These are phyloP conservation scores for Penicillium hordei DNA, from an alignment of 2,329 filamentous ascomycete species.

Conservation along the genomic window DNA sequence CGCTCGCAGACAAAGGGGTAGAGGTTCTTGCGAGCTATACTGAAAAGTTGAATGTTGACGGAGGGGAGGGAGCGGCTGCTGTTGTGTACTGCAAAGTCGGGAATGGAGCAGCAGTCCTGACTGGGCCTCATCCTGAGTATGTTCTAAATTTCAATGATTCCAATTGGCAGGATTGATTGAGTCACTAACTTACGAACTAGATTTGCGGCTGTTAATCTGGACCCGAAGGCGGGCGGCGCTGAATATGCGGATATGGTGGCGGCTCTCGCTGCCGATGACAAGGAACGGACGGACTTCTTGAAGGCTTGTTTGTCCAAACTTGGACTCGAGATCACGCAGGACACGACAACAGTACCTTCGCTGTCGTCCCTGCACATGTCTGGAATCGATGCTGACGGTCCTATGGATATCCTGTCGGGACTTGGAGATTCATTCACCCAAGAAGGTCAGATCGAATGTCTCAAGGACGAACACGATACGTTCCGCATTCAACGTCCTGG, in stretches of 20 bases:
- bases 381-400: constrained; percentile 61
- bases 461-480: constrained; percentile 77
- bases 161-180: constrained; percentile 8
- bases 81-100: constrained; percentile 81
- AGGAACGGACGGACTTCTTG: constrained; percentile 69
- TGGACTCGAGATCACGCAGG: constrained; percentile 73
- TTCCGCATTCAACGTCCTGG: constrained; percentile 74
- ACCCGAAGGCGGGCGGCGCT: constrained; percentile 63
- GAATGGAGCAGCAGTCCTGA: constrained; percentile 74
- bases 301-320: constrained; percentile 77
- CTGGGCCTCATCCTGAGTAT: constrained; percentile 90
- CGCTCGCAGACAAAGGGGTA: constrained; percentile 62
- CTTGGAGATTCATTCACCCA: constrained; percentile 64
- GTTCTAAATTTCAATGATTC: constrained; percentile 28
- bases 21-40: constrained; percentile 80
- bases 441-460: constrained; percentile 66
- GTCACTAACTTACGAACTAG: constrained; percentile 48
- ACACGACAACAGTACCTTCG: constrained; percentile 68
- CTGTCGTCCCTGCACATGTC: constrained; percentile 83
- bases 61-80: constrained; percentile 71
- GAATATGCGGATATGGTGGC: constrained; percentile 71
- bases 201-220: constrained; percentile 78
- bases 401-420: constrained; percentile 66
- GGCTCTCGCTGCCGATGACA: constrained; percentile 67
- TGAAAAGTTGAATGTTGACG: constrained; percentile 72